phyloP scores from a whole-genome alignment of 1,139 yeast species.

The Kurtzmaniella natalensis region DNA sequence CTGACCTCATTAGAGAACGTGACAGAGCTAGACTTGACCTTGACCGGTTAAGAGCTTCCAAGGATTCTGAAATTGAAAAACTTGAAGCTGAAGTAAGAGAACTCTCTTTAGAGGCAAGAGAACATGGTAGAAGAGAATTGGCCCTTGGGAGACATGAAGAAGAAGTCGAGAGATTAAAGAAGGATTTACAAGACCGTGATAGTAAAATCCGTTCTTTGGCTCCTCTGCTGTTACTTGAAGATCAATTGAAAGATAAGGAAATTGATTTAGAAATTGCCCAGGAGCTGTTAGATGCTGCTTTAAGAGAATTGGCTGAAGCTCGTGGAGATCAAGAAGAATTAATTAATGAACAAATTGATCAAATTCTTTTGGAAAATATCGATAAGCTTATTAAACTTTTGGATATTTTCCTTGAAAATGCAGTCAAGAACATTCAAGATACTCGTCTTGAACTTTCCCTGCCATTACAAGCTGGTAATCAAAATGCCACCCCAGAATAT shows the following conservation, averaged over 20 bases:
- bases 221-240: constrained; percentile 32
- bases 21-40: constrained; percentile 84
- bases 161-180: constrained; percentile 44
- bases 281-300: constrained; percentile 74
- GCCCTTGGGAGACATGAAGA: constrained; percentile 60
- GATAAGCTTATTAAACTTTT: constrained; percentile 53
- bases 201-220: constrained; percentile 18
- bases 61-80: constrained; percentile 63
- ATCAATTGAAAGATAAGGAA: constrained; percentile 60
- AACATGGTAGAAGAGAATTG: constrained; percentile 63
- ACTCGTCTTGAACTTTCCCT: constrained; percentile 68
- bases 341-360: constrained; percentile 57
- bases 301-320: constrained; percentile 53
- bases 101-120: constrained; percentile 55
- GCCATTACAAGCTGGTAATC: constrained; percentile 81
- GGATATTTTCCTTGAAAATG: constrained; percentile 69
- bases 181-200: constrained; percentile 30
- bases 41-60: constrained; percentile 65
- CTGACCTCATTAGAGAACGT: constrained; percentile 84
- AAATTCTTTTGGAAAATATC: constrained; percentile 46
- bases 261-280: constrained; percentile 77
- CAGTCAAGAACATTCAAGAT: constrained; percentile 71
- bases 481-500: constrained; percentile 71
- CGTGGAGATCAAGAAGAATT: constrained; percentile 53
- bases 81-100: constrained; percentile 65